These are phyloP conservation scores for Gossypium gossypioides DNA, from an alignment of 441 rosid species.

Conservation along the genomic window DNA sequence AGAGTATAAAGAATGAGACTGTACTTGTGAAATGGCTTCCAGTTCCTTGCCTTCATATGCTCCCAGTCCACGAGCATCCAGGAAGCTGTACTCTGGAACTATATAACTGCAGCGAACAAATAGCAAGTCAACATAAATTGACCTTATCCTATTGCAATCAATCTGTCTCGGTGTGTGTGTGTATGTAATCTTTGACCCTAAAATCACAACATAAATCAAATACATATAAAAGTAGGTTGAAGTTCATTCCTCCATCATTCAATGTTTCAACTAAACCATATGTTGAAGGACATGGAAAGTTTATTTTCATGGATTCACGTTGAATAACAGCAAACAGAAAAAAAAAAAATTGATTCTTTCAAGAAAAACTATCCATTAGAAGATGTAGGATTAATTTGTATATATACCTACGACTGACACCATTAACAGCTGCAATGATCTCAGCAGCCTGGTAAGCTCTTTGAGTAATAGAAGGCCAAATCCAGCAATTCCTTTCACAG, in stretches of 20 bases:
- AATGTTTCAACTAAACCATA: constrained; percentile 4
- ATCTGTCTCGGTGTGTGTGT: background rate
- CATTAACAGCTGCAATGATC: constrained; percentile 65
- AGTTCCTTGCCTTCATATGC: constrained; percentile 79
- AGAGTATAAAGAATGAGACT: background rate
- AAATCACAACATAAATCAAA: background rate
- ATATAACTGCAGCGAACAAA: constrained; percentile 46
- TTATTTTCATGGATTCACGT: background rate
- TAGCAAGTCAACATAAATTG: background rate
- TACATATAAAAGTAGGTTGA: background rate
- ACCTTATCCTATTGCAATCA: background rate
- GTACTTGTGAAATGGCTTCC: constrained; percentile 67
- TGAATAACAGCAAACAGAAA: background rate
- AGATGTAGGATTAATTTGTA: background rate
- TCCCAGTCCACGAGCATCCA: constrained; percentile 93
- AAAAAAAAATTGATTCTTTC: background rate
- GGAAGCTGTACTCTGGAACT: constrained; percentile 85
- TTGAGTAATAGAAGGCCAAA: constrained; percentile 95
- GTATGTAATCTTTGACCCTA: background rate
- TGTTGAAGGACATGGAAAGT: background rate
- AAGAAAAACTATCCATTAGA: background rate
- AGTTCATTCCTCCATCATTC: background rate
- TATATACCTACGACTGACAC: constrained; percentile 57
- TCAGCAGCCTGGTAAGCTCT: constrained; percentile 94
- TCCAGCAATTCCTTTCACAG: constrained; percentile 73